Evolutionary conservation across 805 yeast species (phyloP).

Genomic region (Grigorovia humatica): DNA sequence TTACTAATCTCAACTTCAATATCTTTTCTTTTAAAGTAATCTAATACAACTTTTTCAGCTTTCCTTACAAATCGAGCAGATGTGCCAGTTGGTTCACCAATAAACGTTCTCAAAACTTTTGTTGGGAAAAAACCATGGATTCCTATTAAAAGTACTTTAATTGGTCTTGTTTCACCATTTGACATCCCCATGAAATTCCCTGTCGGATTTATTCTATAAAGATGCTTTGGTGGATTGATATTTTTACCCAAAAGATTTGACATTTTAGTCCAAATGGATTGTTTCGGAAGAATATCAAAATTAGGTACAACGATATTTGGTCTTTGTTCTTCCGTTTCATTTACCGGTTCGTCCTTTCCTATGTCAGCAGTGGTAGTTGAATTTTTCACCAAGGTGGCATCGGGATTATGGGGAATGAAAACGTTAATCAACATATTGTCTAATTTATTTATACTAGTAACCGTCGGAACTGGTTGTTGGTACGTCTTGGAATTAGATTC

Average conservation of each 20-base stretch:
- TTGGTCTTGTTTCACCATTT: slow-evolving; percentile 25
- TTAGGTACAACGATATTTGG: slow-evolving; percentile 25
- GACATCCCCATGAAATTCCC: slow-evolving; percentile 13
- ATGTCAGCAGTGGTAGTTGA: neutral
- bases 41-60: slow-evolving; percentile 66
- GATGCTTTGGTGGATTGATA: slow-evolving; percentile 10
- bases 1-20: slow-evolving; percentile 56
- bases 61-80: slow-evolving; percentile 83
- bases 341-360: neutral
- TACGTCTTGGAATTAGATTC: neutral
- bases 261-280: slow-evolving; percentile 19
- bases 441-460: neutral
- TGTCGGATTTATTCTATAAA: slow-evolving; percentile 11
- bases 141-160: slow-evolving; percentile 73
- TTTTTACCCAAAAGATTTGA: slow-evolving; percentile 10
- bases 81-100: slow-evolving; percentile 96
- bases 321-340: slow-evolving; percentile 2
- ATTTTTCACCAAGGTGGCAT: slow-evolving; percentile 16
- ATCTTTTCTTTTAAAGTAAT: slow-evolving; percentile 46
- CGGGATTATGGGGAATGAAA: slow-evolving; percentile 13
- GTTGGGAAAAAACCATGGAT: slow-evolving; percentile 96
- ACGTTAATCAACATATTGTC: slow-evolving; percentile 9
- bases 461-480: neutral
- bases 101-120: slow-evolving; percentile 66
- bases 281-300: slow-evolving; percentile 22